Evolutionary conservation across 2,329 filamentous ascomycete species (phyloP), one percentile per base, ranked within the genome.

Genomic region (Colletotrichum lindemuthianum): DNA sequence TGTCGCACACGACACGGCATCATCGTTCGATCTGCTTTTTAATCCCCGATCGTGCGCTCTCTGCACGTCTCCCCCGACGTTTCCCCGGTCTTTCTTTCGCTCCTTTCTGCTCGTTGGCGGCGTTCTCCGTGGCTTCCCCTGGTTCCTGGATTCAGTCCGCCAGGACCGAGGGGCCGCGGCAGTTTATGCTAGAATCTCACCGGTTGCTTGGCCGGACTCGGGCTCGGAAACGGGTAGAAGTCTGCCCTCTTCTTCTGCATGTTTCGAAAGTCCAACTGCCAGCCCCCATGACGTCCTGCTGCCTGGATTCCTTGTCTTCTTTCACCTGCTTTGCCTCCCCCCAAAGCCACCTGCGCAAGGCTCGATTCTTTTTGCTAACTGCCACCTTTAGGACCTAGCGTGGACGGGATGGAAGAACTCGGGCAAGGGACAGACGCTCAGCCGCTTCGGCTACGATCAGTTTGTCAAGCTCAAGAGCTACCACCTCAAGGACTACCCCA

Each of bases 351-450:
- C 33, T 52, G 71, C 71, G 63, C 72, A 56, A 64, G 24, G 24
- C 24, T 63, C 12, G 44, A 13, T 11, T 61, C 6, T 43, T 37
- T 39, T 5, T 34, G 24, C 24, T 24, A 37, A 48, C 48, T 40
- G 37, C 70, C 45, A 51, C 6, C 60, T 55, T 41, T 71, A 95
- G 92, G 93, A 97, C 77, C 86, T 97, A 70, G 93, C 93, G n/a
- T 97, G 93, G 93, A 96, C 94, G 2, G 95, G 95, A 10, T 97
- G 93, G 93, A 98, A 98, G 83, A 93, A 97, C 76, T 97, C 93
- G 66, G 95, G 95, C 69, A 94, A 92, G 77, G 95, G 95, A 24
- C 90, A 94, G 71, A 97, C 94, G 9, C 80, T 98, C 71, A 96
- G 93, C 79, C 89, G 83, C 71, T 97, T 94, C 73, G 95, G 95